Evolutionary conservation across 352 stramenopile genomes (phyloP), one percentile per base, ranked within the genome.

Genomic region (Phytophthora macrochlamydospora): DNA sequence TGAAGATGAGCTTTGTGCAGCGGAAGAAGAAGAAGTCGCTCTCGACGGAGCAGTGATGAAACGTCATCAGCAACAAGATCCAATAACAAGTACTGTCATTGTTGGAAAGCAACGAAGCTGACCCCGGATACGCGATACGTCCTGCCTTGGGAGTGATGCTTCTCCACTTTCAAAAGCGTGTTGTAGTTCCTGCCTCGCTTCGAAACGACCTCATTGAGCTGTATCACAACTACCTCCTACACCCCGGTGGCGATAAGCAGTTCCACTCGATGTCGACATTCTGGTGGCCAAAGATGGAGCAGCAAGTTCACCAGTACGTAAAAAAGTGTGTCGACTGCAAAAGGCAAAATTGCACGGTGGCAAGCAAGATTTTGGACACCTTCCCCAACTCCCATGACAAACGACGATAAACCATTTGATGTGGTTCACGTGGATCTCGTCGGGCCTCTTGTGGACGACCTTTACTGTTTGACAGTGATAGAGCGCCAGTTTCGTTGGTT

Each of bases 251-350:
- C 6, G 62, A 62, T 13, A 24, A 38, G 12, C 45, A 62, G 14
- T 50, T 50, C 18, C 45, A 68, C 14, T 56, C 46, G 3, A 54
- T 58, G 46, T 14, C 6, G n/a, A 48, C 3, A 0, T 53, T 58
- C 12, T 62, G 62, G 38, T 68, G 52, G 60, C 58, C 60, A 1
- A 38, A 53, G 7, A 68, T 68, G 52, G 48, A 62, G 18, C 14
- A n/a, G 9, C 6, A 6, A 40, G 9, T 40, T 24, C 18, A 24
- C 35, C 6, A 40, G 35, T 6, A 40, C 6, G 6, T 40, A 40
- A 40, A 40, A 40, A 40, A 40, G 9, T 40, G 6, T 11, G 2
- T 18, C 18, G 18, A 68, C 58, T n/a, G 12, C 56, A 14, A 2
- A 12, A 28, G 48, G 53, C 2, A 62, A 59, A 14, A 8, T 59